A percentile compares a stretch with the other conserved stretches of the same genome.
Evolutionary conservation across 208 protist genomes (phyloP).

Genomic region (Endotrypanum monterogeii): DNA sequence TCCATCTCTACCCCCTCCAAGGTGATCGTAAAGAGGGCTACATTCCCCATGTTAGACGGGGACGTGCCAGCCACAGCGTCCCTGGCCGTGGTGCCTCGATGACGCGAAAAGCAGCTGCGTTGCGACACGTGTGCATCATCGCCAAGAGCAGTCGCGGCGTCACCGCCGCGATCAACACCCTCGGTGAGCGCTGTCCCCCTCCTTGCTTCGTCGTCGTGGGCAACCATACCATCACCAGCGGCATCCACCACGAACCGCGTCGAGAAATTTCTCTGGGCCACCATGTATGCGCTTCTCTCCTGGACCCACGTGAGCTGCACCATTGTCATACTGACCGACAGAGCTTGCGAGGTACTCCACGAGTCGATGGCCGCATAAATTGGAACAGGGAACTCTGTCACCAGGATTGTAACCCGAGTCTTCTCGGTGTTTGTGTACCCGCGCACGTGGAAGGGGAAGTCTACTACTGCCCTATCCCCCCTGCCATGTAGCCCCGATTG

Average conservation of each 20-base stretch:
- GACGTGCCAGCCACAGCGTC: not conserved
- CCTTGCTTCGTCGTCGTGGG: not conserved
- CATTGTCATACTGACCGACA: constrained; percentile 45
- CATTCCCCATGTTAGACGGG: not conserved
- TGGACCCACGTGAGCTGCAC: constrained; percentile 48
- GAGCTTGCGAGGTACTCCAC: constrained; percentile 42
- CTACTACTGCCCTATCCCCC: not conserved
- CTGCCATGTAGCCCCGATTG: constrained; percentile 10
- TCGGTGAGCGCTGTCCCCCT: not conserved
- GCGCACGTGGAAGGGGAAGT: constrained; percentile 53
- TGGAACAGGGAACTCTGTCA: constrained; percentile 54
- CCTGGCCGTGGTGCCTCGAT: not conserved
- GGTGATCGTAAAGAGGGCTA: constrained; percentile 42
- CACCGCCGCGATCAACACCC: not conserved
- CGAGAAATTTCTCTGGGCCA: not conserved
- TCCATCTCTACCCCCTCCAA: constrained; percentile 57
- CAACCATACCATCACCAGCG: not conserved
- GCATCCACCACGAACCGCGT: constrained; percentile 4
- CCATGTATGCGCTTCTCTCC: constrained; percentile 18
- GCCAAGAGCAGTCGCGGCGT: not conserved
- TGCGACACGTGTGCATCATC: not conserved
- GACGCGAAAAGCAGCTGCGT: not conserved
- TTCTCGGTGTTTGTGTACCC: constrained; percentile 68
- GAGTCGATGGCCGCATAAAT: constrained; percentile 45
- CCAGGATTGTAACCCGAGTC: constrained; percentile 56